Evolutionary conservation across 1,284 basidiomycete species (phyloP).

Genomic region (Anthracocystis walkeri): DNA sequence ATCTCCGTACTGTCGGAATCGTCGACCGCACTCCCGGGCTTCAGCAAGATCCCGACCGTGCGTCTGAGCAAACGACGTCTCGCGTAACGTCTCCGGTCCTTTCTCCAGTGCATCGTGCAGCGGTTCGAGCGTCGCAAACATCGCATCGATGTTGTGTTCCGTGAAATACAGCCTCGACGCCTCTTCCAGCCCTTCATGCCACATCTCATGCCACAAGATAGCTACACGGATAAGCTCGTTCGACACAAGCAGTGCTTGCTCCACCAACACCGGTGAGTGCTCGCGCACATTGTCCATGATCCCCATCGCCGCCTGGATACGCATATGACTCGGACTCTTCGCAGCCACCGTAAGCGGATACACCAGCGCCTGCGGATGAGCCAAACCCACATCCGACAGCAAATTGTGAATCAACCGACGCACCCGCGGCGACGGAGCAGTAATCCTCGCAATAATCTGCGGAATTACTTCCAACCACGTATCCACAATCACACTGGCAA

Average conservation of each 20-base stretch:
- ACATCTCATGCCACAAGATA: constrained; percentile 98
- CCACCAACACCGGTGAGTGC: constrained; percentile 88
- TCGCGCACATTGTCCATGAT: constrained; percentile 96
- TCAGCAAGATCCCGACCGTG: constrained; percentile 94
- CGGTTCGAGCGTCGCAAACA: constrained; percentile 94
- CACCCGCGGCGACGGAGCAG: constrained; percentile 89
- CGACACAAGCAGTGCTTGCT: constrained; percentile 91
- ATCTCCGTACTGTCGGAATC: constrained; percentile 89
- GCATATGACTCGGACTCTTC: constrained; percentile 87
- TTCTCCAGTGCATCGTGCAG: constrained; percentile 92
- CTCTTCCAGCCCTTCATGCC: constrained; percentile 99
- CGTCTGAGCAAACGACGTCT: constrained; percentile 93
- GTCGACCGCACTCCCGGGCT: constrained; percentile 89
- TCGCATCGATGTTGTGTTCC: constrained; percentile 97
- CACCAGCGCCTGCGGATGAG: constrained; percentile 96
- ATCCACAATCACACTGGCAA: constrained; percentile 90
- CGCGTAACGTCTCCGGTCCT: constrained; percentile 95
- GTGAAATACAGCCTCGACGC: constrained; percentile 97
- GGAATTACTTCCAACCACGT: constrained; percentile 99
- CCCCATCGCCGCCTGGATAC: constrained; percentile 83
- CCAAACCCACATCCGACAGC: constrained; percentile 90
- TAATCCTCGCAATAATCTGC: constrained; percentile 98
- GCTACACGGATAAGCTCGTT: constrained; percentile 96
- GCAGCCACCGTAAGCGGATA: constrained; percentile 98
- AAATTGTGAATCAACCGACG: constrained; percentile 90